Conservation (phyloP, 2,329 filamentous ascomycete species). For the Thielaviopsis populi region DNA sequence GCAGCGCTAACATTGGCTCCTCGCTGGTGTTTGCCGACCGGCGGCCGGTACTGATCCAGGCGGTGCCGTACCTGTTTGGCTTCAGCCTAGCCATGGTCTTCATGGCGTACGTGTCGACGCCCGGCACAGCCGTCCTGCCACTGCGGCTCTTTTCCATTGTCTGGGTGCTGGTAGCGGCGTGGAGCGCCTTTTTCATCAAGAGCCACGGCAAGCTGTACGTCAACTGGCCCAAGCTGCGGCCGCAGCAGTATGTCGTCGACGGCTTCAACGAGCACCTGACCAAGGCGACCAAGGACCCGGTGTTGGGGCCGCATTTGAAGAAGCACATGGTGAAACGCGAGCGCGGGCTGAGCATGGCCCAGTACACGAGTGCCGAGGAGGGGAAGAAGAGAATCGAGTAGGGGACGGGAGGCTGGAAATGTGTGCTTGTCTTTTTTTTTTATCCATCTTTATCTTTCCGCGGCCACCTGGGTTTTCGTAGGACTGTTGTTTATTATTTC, state of each 20-base stretch:
- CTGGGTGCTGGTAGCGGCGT: constrained; percentile 55
- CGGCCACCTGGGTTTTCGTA: neutral
- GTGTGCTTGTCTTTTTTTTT: neutral
- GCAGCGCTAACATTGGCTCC: constrained; percentile 53
- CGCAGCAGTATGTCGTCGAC: constrained; percentile 70
- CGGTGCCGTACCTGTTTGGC: constrained; percentile 80
- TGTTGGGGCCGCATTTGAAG: constrained; percentile 59
- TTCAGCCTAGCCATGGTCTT: constrained; percentile 75
- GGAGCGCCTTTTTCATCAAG: constrained; percentile 63
- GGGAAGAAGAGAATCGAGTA: constrained; percentile 97
- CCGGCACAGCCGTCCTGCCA: constrained; percentile 64
- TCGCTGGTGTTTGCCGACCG: constrained; percentile 68
- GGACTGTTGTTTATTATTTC: neutral
- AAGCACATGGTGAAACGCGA: constrained; percentile 46
- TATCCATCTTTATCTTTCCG: too few species aligned
- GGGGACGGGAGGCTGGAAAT: neutral
- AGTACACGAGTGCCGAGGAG: constrained; percentile 78
- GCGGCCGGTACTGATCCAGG: constrained; percentile 74
- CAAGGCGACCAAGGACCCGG: constrained; percentile 65
- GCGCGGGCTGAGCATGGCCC: constrained; percentile 65
- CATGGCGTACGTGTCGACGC: constrained; percentile 58
- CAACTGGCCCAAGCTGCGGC: constrained; percentile 94
- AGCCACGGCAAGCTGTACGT: constrained; percentile 87
- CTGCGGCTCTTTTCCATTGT: constrained; percentile 69
- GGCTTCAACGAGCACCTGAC: constrained; percentile 76